Base-by-base conservation (phyloP, 805 yeast species). In the Wickerhamiella siamensis region DNA sequence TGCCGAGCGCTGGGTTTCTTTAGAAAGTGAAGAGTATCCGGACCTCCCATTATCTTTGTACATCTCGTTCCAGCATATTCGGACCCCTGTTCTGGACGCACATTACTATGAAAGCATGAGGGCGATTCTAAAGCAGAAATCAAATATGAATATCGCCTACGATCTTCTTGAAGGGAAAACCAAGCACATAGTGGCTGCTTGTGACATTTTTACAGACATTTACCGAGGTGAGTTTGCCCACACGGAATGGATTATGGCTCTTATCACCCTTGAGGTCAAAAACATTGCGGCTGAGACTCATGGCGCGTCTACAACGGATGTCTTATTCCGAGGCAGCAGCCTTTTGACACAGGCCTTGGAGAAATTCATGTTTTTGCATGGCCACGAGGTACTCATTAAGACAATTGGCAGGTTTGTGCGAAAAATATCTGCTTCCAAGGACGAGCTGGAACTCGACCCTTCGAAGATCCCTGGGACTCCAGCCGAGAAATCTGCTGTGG, bases 311-410 rank as follows among this genome's bases (percentile, higher is more conserved):
- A 17, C n/a, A 3, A 70, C 72, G 48, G 77, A 73, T 47, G 70
- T 83, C 0, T 56, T 83, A 14, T 88, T 88, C 54, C 68, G 98
- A 50, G 95, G 95, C 0, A 81, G 83, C 43, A 77, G 94, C 1
- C 67, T 88, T 4, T 66, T 91, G 46, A 78, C 95, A 0, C 83
- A 83, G 55, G 70, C 94, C 0, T 57, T 87, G 42, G 98, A 88
- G 52, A 68, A 72, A 45, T 84, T 76, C 54, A 77, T 81, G 55
- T 67, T 79, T 33, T 64, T 88, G 52, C 67, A 79, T 16, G 97
- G 97, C 1, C 79, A 74, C 45, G 86, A 79, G 45, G 83, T 83
- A 53, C 57, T 91, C 27, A 80, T 79, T 43, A 71, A 71, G 48
- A 74, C 82, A 3, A 68, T 88, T 42, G 86, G 91, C 0, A 69